Evolutionary conservation across 805 yeast species (phyloP).

Genomic region (Wickerhamiella cacticola): DNA sequence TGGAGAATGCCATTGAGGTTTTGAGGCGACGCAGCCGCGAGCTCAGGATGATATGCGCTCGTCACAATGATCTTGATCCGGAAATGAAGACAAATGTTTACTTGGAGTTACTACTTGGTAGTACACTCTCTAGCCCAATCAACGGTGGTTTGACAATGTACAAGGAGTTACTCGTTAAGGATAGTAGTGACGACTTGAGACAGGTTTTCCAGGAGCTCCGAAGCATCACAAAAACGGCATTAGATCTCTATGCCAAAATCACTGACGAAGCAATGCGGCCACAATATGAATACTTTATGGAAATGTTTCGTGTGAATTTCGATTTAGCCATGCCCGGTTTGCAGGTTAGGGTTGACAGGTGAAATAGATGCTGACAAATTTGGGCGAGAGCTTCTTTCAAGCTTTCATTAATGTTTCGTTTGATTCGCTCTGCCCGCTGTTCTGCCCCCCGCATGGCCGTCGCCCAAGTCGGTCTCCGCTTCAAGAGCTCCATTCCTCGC

Average conservation of each 20-base stretch:
- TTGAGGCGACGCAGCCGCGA: not conserved
- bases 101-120: slow-evolving; percentile 3
- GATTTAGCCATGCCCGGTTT: not conserved
- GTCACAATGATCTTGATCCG: not conserved
- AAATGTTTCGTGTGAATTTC: not conserved
- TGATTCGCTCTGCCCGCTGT: slow-evolving; percentile 16
- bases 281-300: slow-evolving; percentile 7
- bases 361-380: not conserved
- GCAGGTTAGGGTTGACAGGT: slow-evolving; percentile 4
- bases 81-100: slow-evolving; percentile 3
- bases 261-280: not conserved
- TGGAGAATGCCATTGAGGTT: slow-evolving; percentile 1
- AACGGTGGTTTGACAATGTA: slow-evolving; percentile 6
- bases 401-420: slow-evolving; percentile 13
- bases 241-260: not conserved
- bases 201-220: slow-evolving; percentile 2
- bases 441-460: slow-evolving; percentile 18
- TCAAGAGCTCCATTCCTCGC: slow-evolving; percentile 38
- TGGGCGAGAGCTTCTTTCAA: not conserved
- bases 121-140: slow-evolving; percentile 1
- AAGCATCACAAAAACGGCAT: not conserved
- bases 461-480: slow-evolving; percentile 17
- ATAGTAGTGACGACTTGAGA: not conserved
- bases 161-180: not conserved
- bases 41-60: not conserved